These are phyloP conservation scores for Ascochyta viciae-villosae DNA, from an alignment of 2,329 filamentous ascomycete genomes.

Conservation along the genomic window DNA sequence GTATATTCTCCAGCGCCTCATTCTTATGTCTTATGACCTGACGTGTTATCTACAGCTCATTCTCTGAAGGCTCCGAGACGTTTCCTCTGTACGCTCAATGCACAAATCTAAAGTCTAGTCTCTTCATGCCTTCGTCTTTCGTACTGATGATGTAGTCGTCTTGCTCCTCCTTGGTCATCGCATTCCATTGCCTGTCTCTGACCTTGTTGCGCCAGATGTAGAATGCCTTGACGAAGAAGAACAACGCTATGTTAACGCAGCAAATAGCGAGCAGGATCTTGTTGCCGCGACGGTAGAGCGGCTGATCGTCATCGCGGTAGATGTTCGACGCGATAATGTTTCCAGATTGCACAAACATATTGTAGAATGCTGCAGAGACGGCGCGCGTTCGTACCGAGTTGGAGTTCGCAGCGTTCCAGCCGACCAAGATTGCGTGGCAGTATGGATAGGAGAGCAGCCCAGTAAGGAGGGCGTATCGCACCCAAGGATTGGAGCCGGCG, in stretches of 20 bases:
- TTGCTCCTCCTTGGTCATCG: slow-evolving; percentile 39
- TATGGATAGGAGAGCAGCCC: slow-evolving; percentile 63
- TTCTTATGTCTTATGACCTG: too few species aligned
- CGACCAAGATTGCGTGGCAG: slow-evolving; percentile 53
- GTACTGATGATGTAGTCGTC: slow-evolving; percentile 37
- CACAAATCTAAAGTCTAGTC: slow-evolving; percentile 41
- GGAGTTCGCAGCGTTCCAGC: slow-evolving; percentile 49
- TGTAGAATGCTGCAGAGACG: slow-evolving; percentile 51
- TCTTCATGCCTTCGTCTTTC: slow-evolving; percentile 40
- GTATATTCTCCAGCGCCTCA: too few species aligned
- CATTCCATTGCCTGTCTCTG: slow-evolving; percentile 36
- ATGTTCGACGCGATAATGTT: slow-evolving; percentile 58
- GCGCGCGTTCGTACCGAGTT: slow-evolving; percentile 51
- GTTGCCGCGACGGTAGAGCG: slow-evolving; percentile 55
- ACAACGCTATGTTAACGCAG: slow-evolving; percentile 42
- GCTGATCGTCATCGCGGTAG: slow-evolving; percentile 56
- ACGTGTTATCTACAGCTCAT: too few species aligned
- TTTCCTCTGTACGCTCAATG: slow-evolving; percentile 19
- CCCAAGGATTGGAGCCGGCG: slow-evolving; percentile 56
- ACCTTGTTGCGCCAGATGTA: slow-evolving; percentile 53
- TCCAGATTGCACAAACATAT: slow-evolving; percentile 57
- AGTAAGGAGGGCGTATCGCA: slow-evolving; percentile 59
- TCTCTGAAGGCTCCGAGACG: too few species aligned
- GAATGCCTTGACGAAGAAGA: slow-evolving; percentile 48
- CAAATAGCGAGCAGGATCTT: slow-evolving; percentile 43